Evolutionary conservation across 208 protist species (phyloP).

Genomic region (Phytomonas sp.): DNA sequence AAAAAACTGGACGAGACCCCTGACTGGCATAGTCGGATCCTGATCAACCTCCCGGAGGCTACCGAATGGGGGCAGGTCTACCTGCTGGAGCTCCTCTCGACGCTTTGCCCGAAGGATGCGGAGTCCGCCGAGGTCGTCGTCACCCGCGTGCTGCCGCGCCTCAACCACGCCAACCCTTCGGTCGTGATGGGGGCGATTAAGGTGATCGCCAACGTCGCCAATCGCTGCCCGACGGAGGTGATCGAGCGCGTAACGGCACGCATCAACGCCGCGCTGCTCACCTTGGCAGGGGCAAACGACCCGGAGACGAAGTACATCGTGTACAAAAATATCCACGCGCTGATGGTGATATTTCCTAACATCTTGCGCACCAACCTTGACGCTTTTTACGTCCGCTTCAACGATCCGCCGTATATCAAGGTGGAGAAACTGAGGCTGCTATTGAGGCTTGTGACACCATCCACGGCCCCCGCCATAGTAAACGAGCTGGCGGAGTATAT

Average conservation of each 20-base stretch:
- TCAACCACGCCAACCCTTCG: constrained; percentile 97
- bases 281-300: constrained; percentile 63
- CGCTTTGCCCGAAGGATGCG: constrained; percentile 46
- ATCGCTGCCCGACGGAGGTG: constrained; percentile 47
- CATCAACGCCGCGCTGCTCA: constrained; percentile 94
- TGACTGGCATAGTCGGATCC: constrained; percentile 91
- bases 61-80: constrained; percentile 98
- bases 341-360: constrained; percentile 95
- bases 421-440: constrained; percentile 99
- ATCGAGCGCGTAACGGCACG: constrained; percentile 76
- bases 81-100: constrained; percentile 95
- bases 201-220: constrained; percentile 73
- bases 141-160: constrained; percentile 91
- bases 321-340: constrained; percentile 97
- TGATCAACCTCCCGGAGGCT: constrained; percentile 94
- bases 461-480: constrained; percentile 90
- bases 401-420: constrained; percentile 99
- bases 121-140: constrained; percentile 87
- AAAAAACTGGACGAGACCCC: constrained; percentile 37
- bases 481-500: constrained; percentile 98
- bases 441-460: constrained; percentile 92
- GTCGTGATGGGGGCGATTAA: constrained; percentile 97
- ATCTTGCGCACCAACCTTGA: constrained; percentile 88
- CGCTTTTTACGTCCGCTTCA: constrained; percentile 99
- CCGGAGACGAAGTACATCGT: constrained; percentile 98